Evolutionary conservation across 2,329 filamentous ascomycete species (phyloP).

Genomic region (Aspergillus pseudotamarii): DNA sequence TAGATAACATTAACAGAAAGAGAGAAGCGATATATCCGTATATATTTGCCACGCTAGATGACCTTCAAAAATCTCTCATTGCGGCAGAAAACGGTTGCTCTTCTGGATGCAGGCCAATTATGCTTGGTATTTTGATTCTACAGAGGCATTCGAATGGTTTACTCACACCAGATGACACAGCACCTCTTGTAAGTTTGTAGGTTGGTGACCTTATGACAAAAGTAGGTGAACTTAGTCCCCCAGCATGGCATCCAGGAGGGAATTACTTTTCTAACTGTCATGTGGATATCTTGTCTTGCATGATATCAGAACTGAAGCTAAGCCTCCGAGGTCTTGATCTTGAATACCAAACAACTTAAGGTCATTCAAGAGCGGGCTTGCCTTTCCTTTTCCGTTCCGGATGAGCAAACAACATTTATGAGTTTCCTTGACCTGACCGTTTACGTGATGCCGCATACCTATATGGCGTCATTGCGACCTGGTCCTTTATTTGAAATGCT

Average conservation of each 20-base stretch:
- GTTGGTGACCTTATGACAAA: neutral
- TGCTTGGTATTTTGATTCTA: neutral
- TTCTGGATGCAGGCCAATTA: neutral
- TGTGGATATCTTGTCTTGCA: too few species aligned
- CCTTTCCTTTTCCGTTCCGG: too few species aligned
- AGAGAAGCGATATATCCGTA: neutral
- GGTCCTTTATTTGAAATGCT: neutral
- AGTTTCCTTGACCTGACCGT: neutral
- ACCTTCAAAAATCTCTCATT: neutral
- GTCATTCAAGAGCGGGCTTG: too few species aligned
- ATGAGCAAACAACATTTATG: neutral
- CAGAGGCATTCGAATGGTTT: neutral
- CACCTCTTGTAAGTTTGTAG: neutral
- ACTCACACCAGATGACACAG: neutral
- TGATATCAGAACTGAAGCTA: too few species aligned
- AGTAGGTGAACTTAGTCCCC: neutral
- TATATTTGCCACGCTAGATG: neutral
- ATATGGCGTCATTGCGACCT: neutral
- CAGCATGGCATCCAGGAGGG: neutral
- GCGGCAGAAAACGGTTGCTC: neutral
- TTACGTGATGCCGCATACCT: neutral
- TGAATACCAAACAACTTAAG: neutral
- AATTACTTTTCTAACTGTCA: too few species aligned
- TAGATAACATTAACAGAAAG: neutral
- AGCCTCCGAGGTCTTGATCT: too few species aligned